Base-by-base conservation (phyloP, 257 asterid species). In the Solanum ossicruentum region DNA sequence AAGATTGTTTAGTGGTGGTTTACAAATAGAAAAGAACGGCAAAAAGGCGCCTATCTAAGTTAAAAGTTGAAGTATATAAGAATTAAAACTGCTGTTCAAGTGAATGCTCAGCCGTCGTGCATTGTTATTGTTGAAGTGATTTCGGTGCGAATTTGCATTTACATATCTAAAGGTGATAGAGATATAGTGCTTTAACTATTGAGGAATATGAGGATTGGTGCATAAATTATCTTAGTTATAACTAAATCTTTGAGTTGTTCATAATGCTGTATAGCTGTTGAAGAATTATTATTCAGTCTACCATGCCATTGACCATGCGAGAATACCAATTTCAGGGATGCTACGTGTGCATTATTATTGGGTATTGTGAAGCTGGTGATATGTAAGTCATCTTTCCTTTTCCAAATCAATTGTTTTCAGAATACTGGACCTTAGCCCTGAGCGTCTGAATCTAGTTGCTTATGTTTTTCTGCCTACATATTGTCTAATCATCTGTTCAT, bases 321-420 rank as follows among this genome's bases (percentile, higher is more conserved):
- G 84, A 82, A 71, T 82, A 45, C 55, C 81, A 51, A 81, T 15
- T 87, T 81, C 97, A 97, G 99, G 99, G 99, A 85, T 97, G 99
- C 88, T 95, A 92, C 84, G 99, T 97, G 84, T 97, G 99, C 97
- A 97, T 97, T 86, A 95, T 97, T 84, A 92, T 97, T 47, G 99
- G 99, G 61, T 95, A 95, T 89, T 97, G 99, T 85, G 99, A 97
- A 92, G 99, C 98, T 84, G 99, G 99, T 86, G 99, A 97, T 87
- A 92, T 97, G 99, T 97, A 91, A 93, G 99, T 89, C 86, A 52
- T 85, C 87, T 84, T 84, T 49, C 84, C 84, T 83, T 54, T 43
- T 81, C 49, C 45, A 18, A 18, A 45, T 83, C 39, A 23, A 39
- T 26, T 85, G 2, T 83, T 85, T 69, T 71, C 43, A 60, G 39